Evolutionary conservation across 345 rosid species (phyloP).

Genomic region (Populus alba): DNA sequence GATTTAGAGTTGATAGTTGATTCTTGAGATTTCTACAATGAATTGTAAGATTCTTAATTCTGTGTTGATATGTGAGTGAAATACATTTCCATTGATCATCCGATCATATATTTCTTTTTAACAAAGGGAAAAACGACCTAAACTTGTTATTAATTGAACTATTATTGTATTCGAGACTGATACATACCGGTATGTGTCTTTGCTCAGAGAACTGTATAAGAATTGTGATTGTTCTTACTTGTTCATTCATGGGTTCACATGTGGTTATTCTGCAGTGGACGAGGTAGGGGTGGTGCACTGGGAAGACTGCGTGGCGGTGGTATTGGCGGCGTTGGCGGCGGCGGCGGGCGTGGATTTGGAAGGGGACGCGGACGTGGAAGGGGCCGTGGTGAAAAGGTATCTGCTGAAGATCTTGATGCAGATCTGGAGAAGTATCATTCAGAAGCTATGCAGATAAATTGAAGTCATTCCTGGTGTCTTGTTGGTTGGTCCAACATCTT

Average conservation of each 20-base stretch:
- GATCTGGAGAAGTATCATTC: conserved; percentile 87
- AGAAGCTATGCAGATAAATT: conserved; percentile 74
- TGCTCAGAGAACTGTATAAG: background rate
- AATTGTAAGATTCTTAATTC: background rate
- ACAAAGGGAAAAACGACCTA: background rate
- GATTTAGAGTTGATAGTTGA: background rate
- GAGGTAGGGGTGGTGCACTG: background rate
- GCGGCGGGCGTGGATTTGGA: conserved; percentile 53
- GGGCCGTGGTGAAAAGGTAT: conserved; percentile 48
- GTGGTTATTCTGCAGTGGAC: conserved; percentile 9
- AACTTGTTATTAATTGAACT: background rate
- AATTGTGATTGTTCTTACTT: background rate
- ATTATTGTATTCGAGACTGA: background rate
- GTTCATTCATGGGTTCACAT: background rate
- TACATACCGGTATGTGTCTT: background rate
- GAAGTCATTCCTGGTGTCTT: conserved; percentile 16
- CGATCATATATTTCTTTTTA: background rate
- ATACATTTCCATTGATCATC: background rate
- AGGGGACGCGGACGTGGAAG: conserved; percentile 40
- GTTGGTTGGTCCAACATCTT: background rate
- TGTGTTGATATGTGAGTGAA: background rate
- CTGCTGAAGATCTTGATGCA: conserved; percentile 96
- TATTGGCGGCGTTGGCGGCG: background rate
- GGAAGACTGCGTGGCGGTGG: background rate
- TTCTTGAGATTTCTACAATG: background rate